Conservation (phyloP, 2,329 filamentous ascomycete species). For the Penicillium sp. region DNA sequence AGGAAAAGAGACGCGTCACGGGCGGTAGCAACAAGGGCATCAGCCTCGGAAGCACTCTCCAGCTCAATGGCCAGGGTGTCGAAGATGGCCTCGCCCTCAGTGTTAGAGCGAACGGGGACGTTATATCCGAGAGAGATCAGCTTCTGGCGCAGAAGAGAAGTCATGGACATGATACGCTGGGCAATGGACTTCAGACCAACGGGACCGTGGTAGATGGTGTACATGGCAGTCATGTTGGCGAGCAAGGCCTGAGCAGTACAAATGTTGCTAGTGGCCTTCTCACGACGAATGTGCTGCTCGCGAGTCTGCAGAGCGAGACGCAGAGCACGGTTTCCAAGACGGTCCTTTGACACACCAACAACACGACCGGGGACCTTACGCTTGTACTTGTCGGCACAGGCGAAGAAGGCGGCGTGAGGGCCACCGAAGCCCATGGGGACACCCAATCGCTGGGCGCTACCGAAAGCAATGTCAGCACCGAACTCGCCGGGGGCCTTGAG, state of each 20-base stretch:
- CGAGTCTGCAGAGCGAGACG: slow-evolving; percentile 85
- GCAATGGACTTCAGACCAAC: slow-evolving; percentile 80
- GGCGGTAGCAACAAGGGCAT: slow-evolving; percentile 54
- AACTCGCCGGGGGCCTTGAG: slow-evolving; percentile 90
- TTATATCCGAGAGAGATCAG: slow-evolving; percentile 64
- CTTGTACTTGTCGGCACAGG: slow-evolving; percentile 87
- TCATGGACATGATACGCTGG: slow-evolving; percentile 70
- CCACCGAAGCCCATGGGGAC: slow-evolving; percentile 91
- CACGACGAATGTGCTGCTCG: slow-evolving; percentile 92
- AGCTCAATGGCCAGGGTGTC: slow-evolving; percentile 75
- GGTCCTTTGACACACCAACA: slow-evolving; percentile 88
- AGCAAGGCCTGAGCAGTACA: slow-evolving; percentile 93
- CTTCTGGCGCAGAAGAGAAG: slow-evolving; percentile 67
- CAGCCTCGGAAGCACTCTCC: slow-evolving; percentile 51
- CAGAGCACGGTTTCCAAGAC: slow-evolving; percentile 77
- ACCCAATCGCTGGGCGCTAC: slow-evolving; percentile 86
- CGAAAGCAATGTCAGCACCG: slow-evolving; percentile 92
- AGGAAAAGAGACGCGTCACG: slow-evolving; percentile 60
- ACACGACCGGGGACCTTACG: slow-evolving; percentile 89
- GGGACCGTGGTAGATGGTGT: slow-evolving; percentile 91
- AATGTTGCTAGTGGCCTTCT: slow-evolving; percentile 97
- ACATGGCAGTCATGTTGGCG: slow-evolving; percentile 95
- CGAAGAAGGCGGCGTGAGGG: slow-evolving; percentile 96
- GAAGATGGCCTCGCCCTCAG: slow-evolving; percentile 64
- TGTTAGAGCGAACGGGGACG: slow-evolving; percentile 59